Evolutionary conservation across 192 early-diverging fungal species (phyloP).

Genomic region (Backusella mclennaniae): DNA sequence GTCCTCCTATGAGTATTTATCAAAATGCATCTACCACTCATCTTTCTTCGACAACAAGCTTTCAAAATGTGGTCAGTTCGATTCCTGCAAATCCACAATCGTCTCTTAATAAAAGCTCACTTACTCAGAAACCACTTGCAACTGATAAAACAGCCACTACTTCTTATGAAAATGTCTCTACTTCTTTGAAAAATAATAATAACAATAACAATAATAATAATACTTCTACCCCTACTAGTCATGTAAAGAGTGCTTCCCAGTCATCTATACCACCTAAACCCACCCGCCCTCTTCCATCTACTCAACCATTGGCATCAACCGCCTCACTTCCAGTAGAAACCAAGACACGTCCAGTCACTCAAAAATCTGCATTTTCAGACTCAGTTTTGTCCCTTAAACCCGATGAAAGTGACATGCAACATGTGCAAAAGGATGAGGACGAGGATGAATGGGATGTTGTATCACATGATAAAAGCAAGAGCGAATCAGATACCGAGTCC

Average conservation of each 20-base stretch:
- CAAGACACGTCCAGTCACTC: not conserved
- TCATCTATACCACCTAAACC: conserved; percentile 6
- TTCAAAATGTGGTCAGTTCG: not conserved
- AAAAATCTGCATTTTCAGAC: conserved; percentile 3
- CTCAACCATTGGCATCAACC: not conserved
- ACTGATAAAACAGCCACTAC: not conserved
- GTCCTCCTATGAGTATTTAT: not conserved
- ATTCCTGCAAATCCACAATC: not conserved
- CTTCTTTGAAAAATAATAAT: too few relatives aligned
- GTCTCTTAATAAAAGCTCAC: not conserved
- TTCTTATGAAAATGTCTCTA: not conserved
- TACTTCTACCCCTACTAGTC: not conserved
- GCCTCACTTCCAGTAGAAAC: not conserved
- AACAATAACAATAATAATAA: not conserved
- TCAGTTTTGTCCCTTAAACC: conserved; percentile 11
- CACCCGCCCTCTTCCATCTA: not conserved
- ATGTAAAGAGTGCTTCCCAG: not conserved
- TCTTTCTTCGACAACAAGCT: not conserved
- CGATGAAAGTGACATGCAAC: conserved; percentile 4
- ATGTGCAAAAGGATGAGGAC: not conserved
- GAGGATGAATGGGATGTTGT: conserved; percentile 8
- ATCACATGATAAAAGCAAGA: not conserved
- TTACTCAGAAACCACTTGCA: not conserved
- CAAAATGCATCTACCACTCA: not conserved
- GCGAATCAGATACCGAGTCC: conserved; percentile 8